These are phyloP conservation scores for Diaporthe longicolla DNA, from an alignment of 2,329 filamentous ascomycete species.

Conservation along the genomic window DNA sequence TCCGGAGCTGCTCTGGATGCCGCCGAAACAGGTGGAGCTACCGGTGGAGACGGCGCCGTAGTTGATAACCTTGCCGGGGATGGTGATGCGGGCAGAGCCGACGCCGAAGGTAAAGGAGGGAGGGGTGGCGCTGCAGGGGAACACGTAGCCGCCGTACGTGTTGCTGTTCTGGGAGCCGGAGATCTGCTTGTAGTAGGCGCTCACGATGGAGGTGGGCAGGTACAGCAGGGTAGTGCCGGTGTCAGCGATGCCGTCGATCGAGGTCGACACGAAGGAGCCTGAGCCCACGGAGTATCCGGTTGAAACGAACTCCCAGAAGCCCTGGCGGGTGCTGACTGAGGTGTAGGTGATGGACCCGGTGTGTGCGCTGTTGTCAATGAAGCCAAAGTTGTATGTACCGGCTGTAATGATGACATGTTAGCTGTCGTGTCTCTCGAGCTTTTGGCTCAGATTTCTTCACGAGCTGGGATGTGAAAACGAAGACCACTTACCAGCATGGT, in stretches of 20 bases:
- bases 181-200: conserved; percentile 65
- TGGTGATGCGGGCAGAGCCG: conserved; percentile 41
- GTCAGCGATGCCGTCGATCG: conserved; percentile 63
- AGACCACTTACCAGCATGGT: conserved; percentile 47
- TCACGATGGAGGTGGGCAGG: conserved; percentile 59
- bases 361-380: conserved; percentile 69
- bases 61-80: conserved; percentile 44
- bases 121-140: conserved; percentile 44
- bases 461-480: neutral
- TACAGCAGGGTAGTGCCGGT: conserved; percentile 70
- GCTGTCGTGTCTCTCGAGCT: neutral
- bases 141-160: conserved; percentile 42
- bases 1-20: conserved; percentile 40
- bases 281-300: conserved; percentile 50
- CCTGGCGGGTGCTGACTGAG: conserved; percentile 65
- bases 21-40: conserved; percentile 43
- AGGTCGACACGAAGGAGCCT: conserved; percentile 50
- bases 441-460: neutral
- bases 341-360: conserved; percentile 70
- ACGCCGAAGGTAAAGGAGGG: conserved; percentile 44
- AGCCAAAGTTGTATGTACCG: conserved; percentile 51
- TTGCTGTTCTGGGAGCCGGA: conserved; percentile 54
- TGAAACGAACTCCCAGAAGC: conserved; percentile 74
- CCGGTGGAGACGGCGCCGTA: conserved; percentile 39
- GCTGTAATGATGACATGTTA: conserved; percentile 6